Conservation (phyloP, 2,329 filamentous ascomycete species). For the Phoma sp. region DNA sequence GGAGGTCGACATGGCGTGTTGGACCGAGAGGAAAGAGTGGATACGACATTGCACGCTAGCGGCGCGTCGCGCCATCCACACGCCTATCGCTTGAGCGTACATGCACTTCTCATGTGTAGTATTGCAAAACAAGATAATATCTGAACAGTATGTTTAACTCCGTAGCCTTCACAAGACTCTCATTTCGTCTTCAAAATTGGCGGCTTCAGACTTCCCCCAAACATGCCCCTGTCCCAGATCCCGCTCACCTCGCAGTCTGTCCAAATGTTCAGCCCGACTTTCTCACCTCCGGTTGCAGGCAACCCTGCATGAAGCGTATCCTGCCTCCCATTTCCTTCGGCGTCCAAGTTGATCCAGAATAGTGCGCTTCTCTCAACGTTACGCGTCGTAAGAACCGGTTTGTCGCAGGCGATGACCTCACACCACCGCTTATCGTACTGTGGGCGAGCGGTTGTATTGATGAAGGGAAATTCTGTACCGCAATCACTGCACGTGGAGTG, state of each 20-base stretch:
- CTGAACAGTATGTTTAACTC: not conserved
- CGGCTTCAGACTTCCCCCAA: conserved; percentile 1
- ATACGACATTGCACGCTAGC: too few relatives aligned
- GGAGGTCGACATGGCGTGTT: too few relatives aligned
- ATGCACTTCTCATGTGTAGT: too few relatives aligned
- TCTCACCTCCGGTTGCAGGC: not conserved
- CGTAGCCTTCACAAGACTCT: not conserved
- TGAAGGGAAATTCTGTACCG: not conserved
- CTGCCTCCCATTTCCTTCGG: not conserved
- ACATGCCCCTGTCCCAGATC: not conserved
- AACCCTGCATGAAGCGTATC: not conserved
- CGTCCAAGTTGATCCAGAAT: not conserved
- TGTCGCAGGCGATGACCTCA: conserved; percentile 2
- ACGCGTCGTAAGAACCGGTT: not conserved
- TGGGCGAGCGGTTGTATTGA: not conserved
- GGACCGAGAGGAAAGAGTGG: too few relatives aligned
- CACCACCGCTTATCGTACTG: conserved; percentile 2
- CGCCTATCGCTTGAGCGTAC: too few relatives aligned
- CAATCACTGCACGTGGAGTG: not conserved
- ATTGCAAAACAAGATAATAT: too few relatives aligned
- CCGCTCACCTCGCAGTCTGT: not conserved
- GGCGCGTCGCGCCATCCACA: too few relatives aligned
- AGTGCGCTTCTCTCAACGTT: not conserved
- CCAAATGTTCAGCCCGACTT: not conserved
- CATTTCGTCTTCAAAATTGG: not conserved